Evolutionary conservation across 2,329 filamentous ascomycete genomes (phyloP).

Genomic region (Pseudogymnoascus destructans): DNA sequence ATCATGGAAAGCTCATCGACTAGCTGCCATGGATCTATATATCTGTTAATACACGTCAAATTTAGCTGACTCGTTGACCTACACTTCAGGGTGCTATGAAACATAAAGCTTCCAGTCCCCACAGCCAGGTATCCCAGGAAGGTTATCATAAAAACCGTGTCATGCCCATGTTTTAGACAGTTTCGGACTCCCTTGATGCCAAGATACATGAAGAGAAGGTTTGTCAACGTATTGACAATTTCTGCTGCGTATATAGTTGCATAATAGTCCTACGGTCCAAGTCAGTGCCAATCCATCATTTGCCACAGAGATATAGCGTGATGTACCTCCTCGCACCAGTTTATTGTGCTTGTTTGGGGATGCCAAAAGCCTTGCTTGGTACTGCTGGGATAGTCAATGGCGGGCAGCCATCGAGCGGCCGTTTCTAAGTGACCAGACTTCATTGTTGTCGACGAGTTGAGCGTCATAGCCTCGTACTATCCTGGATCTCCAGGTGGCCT

Average conservation of each 20-base stretch:
- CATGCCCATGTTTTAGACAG: constrained; percentile 60
- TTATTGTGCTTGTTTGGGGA: constrained; percentile 57
- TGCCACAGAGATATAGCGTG: constrained; percentile 1
- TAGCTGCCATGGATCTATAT: constrained; percentile 53
- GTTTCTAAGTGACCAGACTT: not conserved
- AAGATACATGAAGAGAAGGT: constrained; percentile 67
- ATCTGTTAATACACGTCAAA: not conserved
- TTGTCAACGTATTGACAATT: constrained; percentile 69
- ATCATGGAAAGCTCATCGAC: constrained; percentile 61
- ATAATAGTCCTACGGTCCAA: constrained; percentile 51
- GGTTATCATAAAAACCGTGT: constrained; percentile 58
- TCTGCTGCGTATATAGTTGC: constrained; percentile 64
- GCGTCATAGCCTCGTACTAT: not conserved
- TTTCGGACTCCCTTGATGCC: constrained; percentile 62
- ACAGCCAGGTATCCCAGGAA: constrained; percentile 34
- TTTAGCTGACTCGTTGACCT: constrained; percentile 13
- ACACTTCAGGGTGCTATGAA: constrained; percentile 32
- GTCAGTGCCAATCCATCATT: constrained; percentile 10
- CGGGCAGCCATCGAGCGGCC: constrained; percentile 8
- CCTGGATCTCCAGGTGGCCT: not conserved
- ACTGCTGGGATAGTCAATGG: constrained; percentile 24
- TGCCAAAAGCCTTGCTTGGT: constrained; percentile 45
- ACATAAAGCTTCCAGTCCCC: constrained; percentile 29
- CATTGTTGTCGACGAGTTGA: constrained; percentile 1
- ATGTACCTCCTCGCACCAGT: constrained; percentile 67